Evolutionary conservation across 2,329 filamentous ascomycete species (phyloP), one percentile per base, ranked within the genome.

Genomic region (Colletotrichum sp.): DNA sequence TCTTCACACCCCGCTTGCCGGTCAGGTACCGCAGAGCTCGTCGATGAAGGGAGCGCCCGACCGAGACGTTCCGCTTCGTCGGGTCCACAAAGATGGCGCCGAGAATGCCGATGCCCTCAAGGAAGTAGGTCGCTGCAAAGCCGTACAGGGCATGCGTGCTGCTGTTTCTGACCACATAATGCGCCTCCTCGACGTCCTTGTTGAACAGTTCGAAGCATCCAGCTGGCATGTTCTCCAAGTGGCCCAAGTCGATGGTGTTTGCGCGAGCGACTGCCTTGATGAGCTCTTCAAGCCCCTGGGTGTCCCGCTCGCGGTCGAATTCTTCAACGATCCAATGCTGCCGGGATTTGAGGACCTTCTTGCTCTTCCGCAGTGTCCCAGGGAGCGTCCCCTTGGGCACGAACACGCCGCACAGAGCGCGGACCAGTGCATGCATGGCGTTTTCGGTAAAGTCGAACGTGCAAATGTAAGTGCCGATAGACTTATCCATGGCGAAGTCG

Each of bases 391-490:
- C 92, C 34, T 87, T 87, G 0, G 92, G 91, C 12, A 86, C 84
- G 70, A 90, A 89, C 76, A 98, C 95, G 12, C 96, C 96, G 80
- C 96, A 96, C 0, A 98, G 86, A 1, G 95, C 94, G 75, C 95
- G 93, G 21, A 98, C 95, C 6, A 98, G 87, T 2, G 96, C 95
- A 76, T 94, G 93, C 86, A 98, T 92, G 21, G 96, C 96, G 9
- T 95, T 96, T 80, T 98, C 96, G 1, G 96, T 98, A 81, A 98
- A 98, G 85, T 98, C 96, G 83, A 98, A 98, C 0, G 96, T 98
- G 87, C 96, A 98, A 55, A 99, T 90, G 81, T 98, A 98, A 1
- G 96, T 98, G 8, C 95, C 95, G 55, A 99, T 96, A 1, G 93
- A 93, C 78, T 94, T 94, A 81, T 99, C 96, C 91, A 96, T 96